These are phyloP conservation scores for Pleurotus ostreatus DNA, from an alignment of 768 basidiomycete species.

Conservation along the genomic window DNA sequence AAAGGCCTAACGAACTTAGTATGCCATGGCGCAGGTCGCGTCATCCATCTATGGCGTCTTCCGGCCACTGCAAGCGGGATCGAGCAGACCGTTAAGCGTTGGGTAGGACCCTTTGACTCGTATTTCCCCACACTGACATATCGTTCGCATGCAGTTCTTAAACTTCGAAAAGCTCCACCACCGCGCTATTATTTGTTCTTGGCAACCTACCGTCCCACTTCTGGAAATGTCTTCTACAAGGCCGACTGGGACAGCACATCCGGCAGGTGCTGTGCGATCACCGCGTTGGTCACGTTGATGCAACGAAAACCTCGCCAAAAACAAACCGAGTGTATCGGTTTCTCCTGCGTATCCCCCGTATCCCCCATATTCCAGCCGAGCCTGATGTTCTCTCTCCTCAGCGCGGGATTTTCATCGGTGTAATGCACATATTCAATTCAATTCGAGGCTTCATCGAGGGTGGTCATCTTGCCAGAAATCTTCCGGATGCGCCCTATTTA, in stretches of 20 bases:
- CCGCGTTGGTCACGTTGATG: not conserved
- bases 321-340: not conserved
- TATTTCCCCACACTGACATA: no score
- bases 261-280: not conserved
- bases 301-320: not conserved
- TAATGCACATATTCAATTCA: not conserved
- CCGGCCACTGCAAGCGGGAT: no score
- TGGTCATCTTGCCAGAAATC: conserved; percentile 1
- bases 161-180: conserved; percentile 4
- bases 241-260: not conserved
- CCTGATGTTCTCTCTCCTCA: not conserved
- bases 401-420: not conserved
- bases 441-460: not conserved
- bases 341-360: not conserved
- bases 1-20: no score
- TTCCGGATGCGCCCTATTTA: not conserved
- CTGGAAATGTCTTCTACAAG: not conserved
- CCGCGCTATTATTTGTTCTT: conserved; percentile 1
- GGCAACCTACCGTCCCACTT: not conserved
- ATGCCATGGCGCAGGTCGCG: no score
- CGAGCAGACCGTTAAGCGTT: no score
- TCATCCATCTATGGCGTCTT: no score
- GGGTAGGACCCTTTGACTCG: no score
- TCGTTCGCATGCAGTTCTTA: not conserved
- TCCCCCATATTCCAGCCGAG: not conserved